phyloP scores from a whole-genome alignment of 352 stramenopile species.

The Pythium brassicae region DNA sequence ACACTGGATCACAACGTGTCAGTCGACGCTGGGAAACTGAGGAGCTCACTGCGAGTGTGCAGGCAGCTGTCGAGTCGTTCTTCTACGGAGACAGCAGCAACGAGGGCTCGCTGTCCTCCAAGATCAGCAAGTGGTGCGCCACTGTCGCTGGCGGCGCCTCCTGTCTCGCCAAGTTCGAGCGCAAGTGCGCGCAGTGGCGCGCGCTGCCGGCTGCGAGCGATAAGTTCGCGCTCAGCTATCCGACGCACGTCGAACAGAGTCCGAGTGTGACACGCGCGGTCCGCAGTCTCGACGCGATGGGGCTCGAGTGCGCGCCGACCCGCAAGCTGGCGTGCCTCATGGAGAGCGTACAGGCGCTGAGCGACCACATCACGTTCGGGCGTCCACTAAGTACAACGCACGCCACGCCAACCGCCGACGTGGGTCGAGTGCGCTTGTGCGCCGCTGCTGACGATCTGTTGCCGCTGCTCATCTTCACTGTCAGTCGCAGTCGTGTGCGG shows the following conservation, averaged over 20 bases:
- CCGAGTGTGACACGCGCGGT: slow-evolving; percentile 15
- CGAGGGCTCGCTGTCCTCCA: background rate
- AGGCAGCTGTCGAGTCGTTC: slow-evolving; percentile 3
- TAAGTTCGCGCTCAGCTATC: slow-evolving; percentile 4
- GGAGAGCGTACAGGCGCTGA: slow-evolving; percentile 23
- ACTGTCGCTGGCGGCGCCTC: background rate
- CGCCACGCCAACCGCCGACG: no score
- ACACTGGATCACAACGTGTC: no score
- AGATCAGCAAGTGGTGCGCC: slow-evolving; percentile 3
- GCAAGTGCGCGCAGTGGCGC: slow-evolving; percentile 2
- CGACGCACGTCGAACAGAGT: background rate
- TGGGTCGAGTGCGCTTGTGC: slow-evolving; percentile 4
- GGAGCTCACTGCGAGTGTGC: background rate
- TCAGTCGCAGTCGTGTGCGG: slow-evolving; percentile 20
- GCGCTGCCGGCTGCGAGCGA: background rate
- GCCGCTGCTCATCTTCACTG: slow-evolving; percentile 35
- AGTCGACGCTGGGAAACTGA: no score
- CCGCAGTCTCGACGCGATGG: slow-evolving; percentile 17
- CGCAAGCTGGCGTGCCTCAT: slow-evolving; percentile 27
- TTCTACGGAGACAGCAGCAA: background rate
- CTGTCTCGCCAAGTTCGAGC: background rate
- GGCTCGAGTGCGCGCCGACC: slow-evolving; percentile 14
- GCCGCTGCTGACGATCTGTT: slow-evolving; percentile 29
- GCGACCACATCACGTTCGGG: slow-evolving; percentile 16
- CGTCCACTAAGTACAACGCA: background rate